Base-by-base conservation (phyloP, 2,329 filamentous ascomycete genomes). In the Penicillium sp. region DNA sequence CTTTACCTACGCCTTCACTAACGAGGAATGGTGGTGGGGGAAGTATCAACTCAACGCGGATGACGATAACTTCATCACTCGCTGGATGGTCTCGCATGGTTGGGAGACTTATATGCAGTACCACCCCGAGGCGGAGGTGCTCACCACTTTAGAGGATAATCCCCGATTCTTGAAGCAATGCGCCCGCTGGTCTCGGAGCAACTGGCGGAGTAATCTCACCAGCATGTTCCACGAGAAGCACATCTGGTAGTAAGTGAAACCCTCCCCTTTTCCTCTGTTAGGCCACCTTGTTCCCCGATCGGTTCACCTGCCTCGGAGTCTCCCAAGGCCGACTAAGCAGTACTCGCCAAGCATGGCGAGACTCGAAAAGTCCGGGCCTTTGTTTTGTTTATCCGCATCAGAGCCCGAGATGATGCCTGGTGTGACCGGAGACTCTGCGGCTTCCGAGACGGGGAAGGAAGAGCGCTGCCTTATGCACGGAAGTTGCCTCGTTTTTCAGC, bases 41-140 rank as follows among this genome's bases (percentile, higher is more conserved):
- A 83, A 85, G 60, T 95, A 86, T 71, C 90, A 90, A 62, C 78
- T 97, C 51, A 96, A 96, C 64, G 89, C 91, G 22, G 91, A 97
- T 69, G 91, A 97, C 68, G 91, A 97, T 76, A 97, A 97, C 72
- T 97, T 96, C 72, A 88, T 97, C 59, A 96, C 91, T 6, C 84
- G 91, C 47, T 97, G 91, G 91, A 79, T 97, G 62, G 90, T 96
- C 58, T 87, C 83, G 55, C 86, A 95, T 72, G 80, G 85, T 57
- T 95, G 89, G 87, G 89, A 94, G 73, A 96, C 90, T 18, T 91
- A 87, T 77, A 87, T 96, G 69, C 91, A 97, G 73, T 95, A 95
- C 72, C 85, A 95, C 67, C 81, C 79, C 39, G 88, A 94, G 65
- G 94, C 88, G 61, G 87, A 94, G 70, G 85, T 97, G 50, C 84